Conservation (phyloP, 768 basidiomycete species). For the Auricularia heimuer region DNA sequence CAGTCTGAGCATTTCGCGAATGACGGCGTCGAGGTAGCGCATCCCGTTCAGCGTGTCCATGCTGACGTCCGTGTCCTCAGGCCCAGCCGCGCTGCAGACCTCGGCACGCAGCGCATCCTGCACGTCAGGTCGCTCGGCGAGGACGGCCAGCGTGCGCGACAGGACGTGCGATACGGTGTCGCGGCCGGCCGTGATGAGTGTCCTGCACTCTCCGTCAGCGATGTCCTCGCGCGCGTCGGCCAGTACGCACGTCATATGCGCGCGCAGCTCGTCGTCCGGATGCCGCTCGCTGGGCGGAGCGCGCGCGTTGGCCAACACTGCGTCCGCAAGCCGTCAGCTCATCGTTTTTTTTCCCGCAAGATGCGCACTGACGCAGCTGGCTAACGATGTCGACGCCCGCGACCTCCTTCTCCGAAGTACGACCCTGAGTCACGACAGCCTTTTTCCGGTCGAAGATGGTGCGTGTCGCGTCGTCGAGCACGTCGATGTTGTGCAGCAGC, state of each 20-base stretch:
- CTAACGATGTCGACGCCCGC: background rate
- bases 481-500: background rate
- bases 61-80: constrained; percentile 32
- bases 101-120: background rate
- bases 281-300: background rate
- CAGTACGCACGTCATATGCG: background rate
- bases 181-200: background rate
- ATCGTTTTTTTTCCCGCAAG: background rate
- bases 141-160: background rate
- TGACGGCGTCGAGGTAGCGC: constrained; percentile 47
- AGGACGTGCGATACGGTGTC: background rate
- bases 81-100: background rate
- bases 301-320: background rate
- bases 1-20: constrained; percentile 35
- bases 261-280: background rate
- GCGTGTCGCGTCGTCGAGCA: background rate
- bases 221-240: background rate
- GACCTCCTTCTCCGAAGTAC: background rate
- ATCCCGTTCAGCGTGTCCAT: constrained; percentile 44
- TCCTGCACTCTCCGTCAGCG: background rate
- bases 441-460: background rate
- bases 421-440: background rate
- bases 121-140: background rate
- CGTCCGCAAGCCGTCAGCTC: background rate
- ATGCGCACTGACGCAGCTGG: background rate